Base-by-base conservation (phyloP, 1,139 yeast genomes). In the Pichia sp. region DNA sequence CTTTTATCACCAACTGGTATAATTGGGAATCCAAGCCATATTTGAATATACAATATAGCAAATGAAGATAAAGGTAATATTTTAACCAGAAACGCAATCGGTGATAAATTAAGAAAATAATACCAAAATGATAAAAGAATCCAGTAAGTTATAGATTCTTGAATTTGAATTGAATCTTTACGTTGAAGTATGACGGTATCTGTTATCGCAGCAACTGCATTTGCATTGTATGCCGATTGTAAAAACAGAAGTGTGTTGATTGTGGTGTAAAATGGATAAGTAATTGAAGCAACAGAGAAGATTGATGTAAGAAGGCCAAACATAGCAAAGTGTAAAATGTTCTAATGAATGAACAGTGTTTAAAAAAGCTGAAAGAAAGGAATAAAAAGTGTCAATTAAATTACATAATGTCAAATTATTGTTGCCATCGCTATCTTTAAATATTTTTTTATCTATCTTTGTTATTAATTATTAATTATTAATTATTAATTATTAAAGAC, bases 111-210 rank as follows among this genome's bases (percentile, higher is more conserved):
- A 14, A 58, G 58, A 71, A 80, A 18, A 65, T 59, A 25, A 66
- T 61, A n/a, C 66, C 72, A 61, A 9, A 72, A 56, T 1, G 78
- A 72, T 47, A 70, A 66, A 1, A 79, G 75, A 19, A 80, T 67
- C 88, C 88, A 83, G 61, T 80, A 83, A 22, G 77, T 70, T 36
- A 79, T 65, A 81, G 85, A 79, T 61, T 60, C 62, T 44, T 60
- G 56, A n/a, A 60, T 44, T 9, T 48, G 51, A 8, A 50, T 42
- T 18, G 51, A 41, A n/a, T 47, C 48, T 28, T 42, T 31, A 7
- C 36, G 31, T 25, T 22, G 41, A 14, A 51, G 34, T 25, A 52
- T 49, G 1, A 47, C 42, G 1, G 56, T 51, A 13, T 53, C 54
- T 11, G 56, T 53, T 29, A 53, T 47, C 10, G 44, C 19, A 3